Evolutionary conservation across 805 yeast species (phyloP), one percentile per base, ranked within the genome.

Genomic region (Wickerhamiella parazyma): DNA sequence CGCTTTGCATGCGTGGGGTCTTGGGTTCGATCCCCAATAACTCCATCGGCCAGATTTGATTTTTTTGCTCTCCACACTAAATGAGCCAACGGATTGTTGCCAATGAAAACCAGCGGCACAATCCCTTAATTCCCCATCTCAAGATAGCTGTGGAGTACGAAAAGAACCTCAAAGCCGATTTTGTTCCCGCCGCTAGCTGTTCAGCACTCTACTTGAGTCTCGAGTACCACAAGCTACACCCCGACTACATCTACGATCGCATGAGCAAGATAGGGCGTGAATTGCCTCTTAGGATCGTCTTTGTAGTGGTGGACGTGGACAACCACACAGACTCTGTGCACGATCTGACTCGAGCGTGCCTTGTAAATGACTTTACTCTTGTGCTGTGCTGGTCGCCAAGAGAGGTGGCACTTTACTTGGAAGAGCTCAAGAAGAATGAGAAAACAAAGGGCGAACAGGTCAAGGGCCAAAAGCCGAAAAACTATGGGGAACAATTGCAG

Each of bases 161-260:
- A 12, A 53, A 50, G 9, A 53, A 51, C 18, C 58, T 67, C 39
- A 54, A 49, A 29, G 58, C 69, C 5, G 70, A 66, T 45, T 66
- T 55, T 40, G 52, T 60, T 2, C 51, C 64, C 7, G 53, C 53
- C 17, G 49, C 54, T 3, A 52, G 57, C 25, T 62, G 67, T 31
- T 20, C 18, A 3, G 64, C 56, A 17, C 54, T 66, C 29, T 66
- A 58, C 44, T 53, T 66, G 43, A 56, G 57, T 26, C 45, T 62
- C 41, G 46, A 58, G 33, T 62, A 62, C 42, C 62, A 62, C 47
- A 46, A 58, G 11, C 49, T 66, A 22, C 66, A 61, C 36, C 70
- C 69, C 3, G 70, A 65, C 46, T 65, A 67, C 45, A 63, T 67
- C 16, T 59, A 55, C 52, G 49, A 51, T 16, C 58, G 70, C 12